A percentile compares a stretch with the other conserved stretches of the same genome.
These are phyloP conservation scores for Colletotrichum karsti DNA, from an alignment of 2,329 filamentous ascomycete species.

Conservation along the genomic window DNA sequence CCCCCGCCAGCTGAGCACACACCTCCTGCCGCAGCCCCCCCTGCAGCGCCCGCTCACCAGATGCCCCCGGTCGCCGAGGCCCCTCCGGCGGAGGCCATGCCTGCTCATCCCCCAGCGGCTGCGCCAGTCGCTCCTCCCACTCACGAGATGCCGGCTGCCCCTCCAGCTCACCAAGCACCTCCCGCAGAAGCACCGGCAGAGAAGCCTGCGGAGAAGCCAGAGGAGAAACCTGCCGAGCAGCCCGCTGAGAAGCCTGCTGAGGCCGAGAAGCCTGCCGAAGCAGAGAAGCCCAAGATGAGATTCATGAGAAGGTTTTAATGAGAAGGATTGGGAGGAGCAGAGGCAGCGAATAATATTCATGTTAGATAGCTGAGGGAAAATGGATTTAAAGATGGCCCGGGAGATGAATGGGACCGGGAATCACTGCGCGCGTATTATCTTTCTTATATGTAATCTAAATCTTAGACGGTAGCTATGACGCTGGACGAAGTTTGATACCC, in stretches of 20 bases:
- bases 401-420: not conserved
- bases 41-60: not conserved
- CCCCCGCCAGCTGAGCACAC: too few species aligned
- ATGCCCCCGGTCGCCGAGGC: not conserved
- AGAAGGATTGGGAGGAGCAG: not conserved
- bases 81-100: conserved; percentile 11
- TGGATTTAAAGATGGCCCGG: not conserved
- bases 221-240: not conserved
- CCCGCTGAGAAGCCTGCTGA: not conserved
- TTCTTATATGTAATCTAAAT: conserved; percentile 28
- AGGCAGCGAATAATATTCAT: not conserved
- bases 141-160: not conserved
- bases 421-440: not conserved
- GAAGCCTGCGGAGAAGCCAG: conserved; percentile 1
- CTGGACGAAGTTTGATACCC: conserved; percentile 28
- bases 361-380: not conserved
- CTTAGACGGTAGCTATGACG: conserved; percentile 22
- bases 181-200: not conserved
- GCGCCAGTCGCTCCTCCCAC: not conserved
- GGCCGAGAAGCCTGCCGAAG: not conserved
- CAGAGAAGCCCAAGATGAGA: conserved; percentile 5
- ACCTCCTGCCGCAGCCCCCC: not conserved
- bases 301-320: not conserved
- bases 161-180: not conserved
- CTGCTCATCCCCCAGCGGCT: conserved; percentile 1